Evolutionary conservation across 192 early-diverging fungal species (phyloP), one percentile per base, ranked within the genome.

Genomic region (Irineochytrium annulatum): DNA sequence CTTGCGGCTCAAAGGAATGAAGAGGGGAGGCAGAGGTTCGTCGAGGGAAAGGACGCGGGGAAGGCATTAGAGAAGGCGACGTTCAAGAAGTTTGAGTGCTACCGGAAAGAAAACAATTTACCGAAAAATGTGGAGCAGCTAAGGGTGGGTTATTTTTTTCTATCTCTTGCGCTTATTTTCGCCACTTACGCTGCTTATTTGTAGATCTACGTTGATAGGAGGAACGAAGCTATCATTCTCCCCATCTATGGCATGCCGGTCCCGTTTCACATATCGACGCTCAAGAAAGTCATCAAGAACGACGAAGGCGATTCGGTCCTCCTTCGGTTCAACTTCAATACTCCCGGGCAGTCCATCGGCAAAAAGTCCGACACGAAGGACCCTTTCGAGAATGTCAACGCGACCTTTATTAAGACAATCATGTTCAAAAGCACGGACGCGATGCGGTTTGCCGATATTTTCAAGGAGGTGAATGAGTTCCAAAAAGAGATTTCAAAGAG

Each of bases 181-280:
- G 26, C 46, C n/a, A 53, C 27, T 35, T 22, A 13, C 39, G 13
- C 16, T 33, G 14, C 44, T 53, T 59, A 64, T 57, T 63, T 6
- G 6, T 66, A 91, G 86, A 97, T 99, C 65, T 59, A 89, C 37
- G 92, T 99, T 0, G 97, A 99, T 74, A 76, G 82, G 52, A 82
- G 85, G 31, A 86, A 83, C 34, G 91, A 97, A 39, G 80, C 95
- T 3, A 79, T 99, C 43, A 85, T 99, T 35, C 72, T 97, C 44
- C 97, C 97, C 4, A 88, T 99, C 35, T 95, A 95, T 65, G 95
- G 95, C 20, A 83, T 91, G 69, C 86, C 95, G 1, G 97, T 99
- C 14, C 97, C 97, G 29, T 96, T 99, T 80, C 97, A 99, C 69
- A 90, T 99, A 55, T 91, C 92, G 13, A 93, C 94, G 1, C 67